These are phyloP conservation scores for Ascochyta viciae-villosae DNA, from an alignment of 2,329 filamentous ascomycete genomes.

Conservation along the genomic window DNA sequence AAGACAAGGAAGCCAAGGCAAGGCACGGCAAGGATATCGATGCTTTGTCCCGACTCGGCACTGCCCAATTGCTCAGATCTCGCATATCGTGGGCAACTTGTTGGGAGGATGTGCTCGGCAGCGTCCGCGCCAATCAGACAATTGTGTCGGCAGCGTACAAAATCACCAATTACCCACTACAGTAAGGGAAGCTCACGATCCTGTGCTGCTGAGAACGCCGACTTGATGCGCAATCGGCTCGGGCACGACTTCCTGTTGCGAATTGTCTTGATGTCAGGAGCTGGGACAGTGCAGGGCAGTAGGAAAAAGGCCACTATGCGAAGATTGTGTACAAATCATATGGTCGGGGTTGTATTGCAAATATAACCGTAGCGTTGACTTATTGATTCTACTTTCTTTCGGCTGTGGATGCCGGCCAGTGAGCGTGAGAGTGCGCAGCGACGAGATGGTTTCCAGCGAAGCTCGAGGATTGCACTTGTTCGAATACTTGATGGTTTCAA, in stretches of 20 bases:
- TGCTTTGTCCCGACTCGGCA: background rate
- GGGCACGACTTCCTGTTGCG: background rate
- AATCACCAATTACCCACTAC: no score
- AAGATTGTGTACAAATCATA: background rate
- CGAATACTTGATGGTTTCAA: no score
- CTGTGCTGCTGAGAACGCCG: background rate
- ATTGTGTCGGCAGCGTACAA: no score
- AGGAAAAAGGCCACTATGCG: background rate
- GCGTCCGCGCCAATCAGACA: conserved; percentile 11
- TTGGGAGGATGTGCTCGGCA: conserved; percentile 1
- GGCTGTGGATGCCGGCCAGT: background rate
- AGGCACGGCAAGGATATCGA: conserved; percentile 1
- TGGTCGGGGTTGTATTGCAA: background rate
- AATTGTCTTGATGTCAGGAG: conserved; percentile 4
- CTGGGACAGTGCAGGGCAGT: background rate
- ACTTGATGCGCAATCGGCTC: background rate
- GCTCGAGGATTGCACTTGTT: no score
- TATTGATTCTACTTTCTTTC: background rate
- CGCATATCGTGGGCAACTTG: background rate
- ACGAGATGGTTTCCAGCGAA: background rate
- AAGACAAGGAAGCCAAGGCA: background rate
- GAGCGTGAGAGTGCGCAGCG: background rate
- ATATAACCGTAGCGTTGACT: background rate
- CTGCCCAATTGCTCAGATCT: conserved; percentile 4
- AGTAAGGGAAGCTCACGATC: no score